Base-by-base conservation (phyloP, 2,329 filamentous ascomycete genomes). In the Botryotinia convoluta region DNA sequence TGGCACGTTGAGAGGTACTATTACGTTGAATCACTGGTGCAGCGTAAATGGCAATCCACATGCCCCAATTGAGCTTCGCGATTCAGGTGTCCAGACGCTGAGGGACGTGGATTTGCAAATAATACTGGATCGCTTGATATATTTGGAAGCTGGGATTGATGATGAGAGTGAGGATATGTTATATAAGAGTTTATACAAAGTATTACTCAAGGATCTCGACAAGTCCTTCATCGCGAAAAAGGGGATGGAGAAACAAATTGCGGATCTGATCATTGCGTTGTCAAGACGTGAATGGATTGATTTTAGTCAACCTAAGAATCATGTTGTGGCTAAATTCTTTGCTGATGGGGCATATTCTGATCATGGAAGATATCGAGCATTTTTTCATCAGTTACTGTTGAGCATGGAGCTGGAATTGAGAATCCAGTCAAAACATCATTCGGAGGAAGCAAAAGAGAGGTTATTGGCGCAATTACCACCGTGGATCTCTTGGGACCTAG, bases 311-410 rank as follows among this genome's bases (percentile, higher is more conserved):
- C 87, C 87, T 6, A 88, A 88, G 78, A 93, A 93, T 78, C 92
- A 94, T 78, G 90, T 93, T 35, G 88, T 91, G 37, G 92, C 92
- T 4, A 89, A 90, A 71, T 93, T 91, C 81, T 91, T 94, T 74
- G 63, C 90, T 75, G 88, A 91, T 77, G 85, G 86, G 20, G 84
- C 86, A 72, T 84, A 86, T 51, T 83, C 84, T 29, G 90, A 91
- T 76, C 84, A 86, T 63, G 78, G 78, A 44, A 73, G 73, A 42
- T 92, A 91, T 77, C 86, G 87, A 74, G 86, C 86, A 39, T 94
- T 94, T 83, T 93, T 93, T 80, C 91, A 93, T 80, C 92, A 94
- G 81, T 83, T 94, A n/a, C 84, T 94, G 4, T 86, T 94, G 60
- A 91, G 90, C 75, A 85, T 92, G 67, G 92, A 94, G 81, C 84